A percentile compares a stretch with the other conserved stretches of the same genome.
phyloP scores from a whole-genome alignment of 768 basidiomycete species.

The Mycena galopus region DNA sequence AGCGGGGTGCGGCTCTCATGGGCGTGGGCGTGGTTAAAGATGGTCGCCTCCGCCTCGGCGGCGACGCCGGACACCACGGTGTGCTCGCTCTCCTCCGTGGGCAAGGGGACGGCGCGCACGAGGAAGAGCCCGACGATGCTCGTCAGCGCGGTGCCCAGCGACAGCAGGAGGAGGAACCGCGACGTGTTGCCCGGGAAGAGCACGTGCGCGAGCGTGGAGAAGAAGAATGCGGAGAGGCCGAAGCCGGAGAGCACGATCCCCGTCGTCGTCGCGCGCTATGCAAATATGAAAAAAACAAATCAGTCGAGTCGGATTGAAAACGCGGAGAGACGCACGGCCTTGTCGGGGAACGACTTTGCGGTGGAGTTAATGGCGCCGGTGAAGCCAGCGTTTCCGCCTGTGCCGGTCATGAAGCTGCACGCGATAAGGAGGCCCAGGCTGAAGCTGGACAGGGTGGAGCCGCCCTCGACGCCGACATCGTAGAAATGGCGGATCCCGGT shows the following conservation, averaged over 20 bases:
- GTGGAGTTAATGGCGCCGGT: constrained; percentile 82
- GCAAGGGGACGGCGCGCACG: constrained; percentile 76
- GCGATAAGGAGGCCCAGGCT: constrained; percentile 65
- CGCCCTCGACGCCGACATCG: constrained; percentile 62
- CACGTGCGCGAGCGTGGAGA: constrained; percentile 80
- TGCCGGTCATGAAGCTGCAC: constrained; percentile 81
- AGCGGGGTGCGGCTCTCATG: constrained; percentile 39
- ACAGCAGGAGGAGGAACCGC: constrained; percentile 80
- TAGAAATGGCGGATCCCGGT: constrained; percentile 78
- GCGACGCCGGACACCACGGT: constrained; percentile 36
- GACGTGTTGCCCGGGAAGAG: constrained; percentile 85
- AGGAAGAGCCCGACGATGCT: constrained; percentile 85
- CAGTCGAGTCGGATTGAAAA: not conserved
- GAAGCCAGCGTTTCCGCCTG: constrained; percentile 82
- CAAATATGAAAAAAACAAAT: too few species aligned
- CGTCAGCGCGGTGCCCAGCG: constrained; percentile 82
- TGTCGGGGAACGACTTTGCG: constrained; percentile 87
- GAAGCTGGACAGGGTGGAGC: constrained; percentile 53
- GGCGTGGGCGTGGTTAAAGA: constrained; percentile 40
- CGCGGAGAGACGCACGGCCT: constrained; percentile 57
- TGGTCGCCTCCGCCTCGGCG: constrained; percentile 33
- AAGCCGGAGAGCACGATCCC: constrained; percentile 89
- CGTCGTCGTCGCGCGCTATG: constrained; percentile 82
- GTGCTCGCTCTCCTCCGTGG: constrained; percentile 46
- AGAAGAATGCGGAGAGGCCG: constrained; percentile 92